A percentile compares a stretch with the other conserved stretches of the same genome.
Conservation (phyloP, 2,329 filamentous ascomycete species). For the Amauroascus verrucosus region DNA sequence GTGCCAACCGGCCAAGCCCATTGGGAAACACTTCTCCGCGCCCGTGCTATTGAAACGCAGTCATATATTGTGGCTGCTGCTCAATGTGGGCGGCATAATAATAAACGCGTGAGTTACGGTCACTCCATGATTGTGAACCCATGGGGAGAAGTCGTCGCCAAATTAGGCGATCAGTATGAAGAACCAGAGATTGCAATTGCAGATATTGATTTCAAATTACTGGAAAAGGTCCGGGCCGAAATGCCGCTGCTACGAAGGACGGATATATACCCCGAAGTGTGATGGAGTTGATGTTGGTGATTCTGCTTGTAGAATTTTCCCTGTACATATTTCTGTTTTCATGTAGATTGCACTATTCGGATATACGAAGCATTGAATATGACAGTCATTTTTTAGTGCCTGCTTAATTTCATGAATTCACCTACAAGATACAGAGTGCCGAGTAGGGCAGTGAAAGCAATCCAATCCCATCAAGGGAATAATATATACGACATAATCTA, state of each 20-base stretch:
- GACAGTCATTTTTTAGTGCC: too few relatives aligned
- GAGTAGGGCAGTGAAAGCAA: background rate
- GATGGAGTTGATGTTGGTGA: conserved; percentile 3
- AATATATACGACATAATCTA: background rate
- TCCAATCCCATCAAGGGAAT: background rate
- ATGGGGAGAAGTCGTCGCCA: conserved; percentile 66
- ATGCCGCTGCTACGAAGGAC: conserved; percentile 50
- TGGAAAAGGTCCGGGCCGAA: conserved; percentile 45
- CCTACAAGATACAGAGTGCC: too few relatives aligned
- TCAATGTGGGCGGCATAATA: conserved; percentile 65
- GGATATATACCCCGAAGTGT: conserved; percentile 41
- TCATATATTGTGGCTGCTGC: conserved; percentile 79
- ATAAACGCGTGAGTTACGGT: conserved; percentile 71
- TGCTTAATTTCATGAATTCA: too few relatives aligned
- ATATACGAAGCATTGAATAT: background rate
- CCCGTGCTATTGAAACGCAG: conserved; percentile 80
- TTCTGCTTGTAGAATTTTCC: too few relatives aligned
- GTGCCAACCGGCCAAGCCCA: conserved; percentile 74
- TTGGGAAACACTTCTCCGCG: conserved; percentile 69
- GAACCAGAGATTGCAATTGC: conserved; percentile 41
- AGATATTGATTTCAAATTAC: conserved; percentile 45
- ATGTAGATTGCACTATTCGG: background rate
- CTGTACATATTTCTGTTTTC: background rate
- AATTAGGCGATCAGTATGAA: conserved; percentile 43
- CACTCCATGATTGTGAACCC: conserved; percentile 77